Evolutionary conservation across 371 early-diverging fungal species (phyloP).

Genomic region (Chytridium lagenaria): DNA sequence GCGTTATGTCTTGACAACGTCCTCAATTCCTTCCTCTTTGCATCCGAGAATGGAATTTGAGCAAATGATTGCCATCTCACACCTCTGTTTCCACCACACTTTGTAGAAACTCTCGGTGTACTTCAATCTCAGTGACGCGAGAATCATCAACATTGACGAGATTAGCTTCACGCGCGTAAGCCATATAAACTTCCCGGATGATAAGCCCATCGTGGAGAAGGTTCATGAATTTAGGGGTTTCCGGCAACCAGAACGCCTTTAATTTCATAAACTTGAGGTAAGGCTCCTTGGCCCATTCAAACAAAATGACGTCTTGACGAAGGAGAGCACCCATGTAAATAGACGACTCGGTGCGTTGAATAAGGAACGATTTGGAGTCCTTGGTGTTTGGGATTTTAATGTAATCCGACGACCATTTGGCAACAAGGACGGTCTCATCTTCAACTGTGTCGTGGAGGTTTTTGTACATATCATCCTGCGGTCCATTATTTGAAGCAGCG

Average conservation of each 20-base stretch:
- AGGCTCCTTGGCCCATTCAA: constrained; percentile 68
- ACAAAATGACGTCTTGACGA: constrained; percentile 55
- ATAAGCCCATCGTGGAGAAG: constrained; percentile 60
- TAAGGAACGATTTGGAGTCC: constrained; percentile 55
- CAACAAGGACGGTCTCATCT: constrained; percentile 52
- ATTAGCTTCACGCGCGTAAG: constrained; percentile 59
- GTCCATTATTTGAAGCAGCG: constrained; percentile 14
- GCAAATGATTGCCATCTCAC: constrained; percentile 56
- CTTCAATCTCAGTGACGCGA: constrained; percentile 56
- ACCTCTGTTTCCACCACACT: constrained; percentile 15
- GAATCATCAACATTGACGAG: constrained; percentile 55
- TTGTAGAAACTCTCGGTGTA: constrained; percentile 52
- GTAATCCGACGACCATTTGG: constrained; percentile 58
- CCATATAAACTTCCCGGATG: constrained; percentile 59
- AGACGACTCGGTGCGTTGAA: constrained; percentile 57
- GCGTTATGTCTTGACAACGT: constrained; percentile 33
- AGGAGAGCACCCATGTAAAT: constrained; percentile 58
- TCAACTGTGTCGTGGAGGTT: constrained; percentile 41
- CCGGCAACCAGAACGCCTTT: constrained; percentile 68
- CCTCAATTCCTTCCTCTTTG: constrained; percentile 46
- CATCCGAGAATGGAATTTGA: constrained; percentile 63
- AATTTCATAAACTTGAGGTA: constrained; percentile 67
- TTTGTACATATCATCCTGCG: constrained; percentile 49
- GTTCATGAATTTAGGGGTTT: constrained; percentile 58
- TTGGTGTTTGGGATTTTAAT: constrained; percentile 61